Percentiles rank a stretch among this genome's conserved stretches.
phyloP scores from a whole-genome alignment of 192 early-diverging fungal species.

The Backusella mclennaniae region DNA sequence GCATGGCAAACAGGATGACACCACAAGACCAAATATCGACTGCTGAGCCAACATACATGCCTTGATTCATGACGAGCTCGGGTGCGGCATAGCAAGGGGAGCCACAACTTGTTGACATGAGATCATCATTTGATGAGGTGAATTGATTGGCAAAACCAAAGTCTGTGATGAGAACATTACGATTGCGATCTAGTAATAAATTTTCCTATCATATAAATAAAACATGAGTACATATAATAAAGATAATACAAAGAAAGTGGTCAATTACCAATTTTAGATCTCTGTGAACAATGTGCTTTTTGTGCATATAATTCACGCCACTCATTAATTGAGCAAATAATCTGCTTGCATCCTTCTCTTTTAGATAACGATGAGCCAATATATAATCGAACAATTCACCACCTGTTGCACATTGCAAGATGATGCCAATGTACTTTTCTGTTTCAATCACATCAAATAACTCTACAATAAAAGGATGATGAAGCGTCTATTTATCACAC shows the following conservation, averaged over 20 bases:
- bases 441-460: conserved; percentile 96
- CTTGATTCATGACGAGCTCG: conserved; percentile 96
- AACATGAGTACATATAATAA: neutral
- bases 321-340: conserved; percentile 93
- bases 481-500: conserved; percentile 68
- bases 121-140: conserved; percentile 63
- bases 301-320: conserved; percentile 93
- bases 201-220: conserved; percentile 54
- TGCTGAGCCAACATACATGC: conserved; percentile 91
- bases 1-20: conserved; percentile 95
- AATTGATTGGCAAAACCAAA: conserved; percentile 98
- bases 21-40: conserved; percentile 99
- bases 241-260: neutral
- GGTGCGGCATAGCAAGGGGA: conserved; percentile 99
- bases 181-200: conserved; percentile 84
- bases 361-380: conserved; percentile 89
- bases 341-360: conserved; percentile 86
- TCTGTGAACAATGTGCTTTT: conserved; percentile 92
- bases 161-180: conserved; percentile 96
- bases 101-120: conserved; percentile 94
- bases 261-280: conserved; percentile 88
- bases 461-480: conserved; percentile 90
- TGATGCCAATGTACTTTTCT: conserved; percentile 94
- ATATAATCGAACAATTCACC: conserved; percentile 99
- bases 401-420: conserved; percentile 95